Percentiles rank a stretch among this genome's conserved stretches.
Conservation (phyloP, 2,329 filamentous ascomycete genomes). For the Calonectria pseudoreteaudii region DNA sequence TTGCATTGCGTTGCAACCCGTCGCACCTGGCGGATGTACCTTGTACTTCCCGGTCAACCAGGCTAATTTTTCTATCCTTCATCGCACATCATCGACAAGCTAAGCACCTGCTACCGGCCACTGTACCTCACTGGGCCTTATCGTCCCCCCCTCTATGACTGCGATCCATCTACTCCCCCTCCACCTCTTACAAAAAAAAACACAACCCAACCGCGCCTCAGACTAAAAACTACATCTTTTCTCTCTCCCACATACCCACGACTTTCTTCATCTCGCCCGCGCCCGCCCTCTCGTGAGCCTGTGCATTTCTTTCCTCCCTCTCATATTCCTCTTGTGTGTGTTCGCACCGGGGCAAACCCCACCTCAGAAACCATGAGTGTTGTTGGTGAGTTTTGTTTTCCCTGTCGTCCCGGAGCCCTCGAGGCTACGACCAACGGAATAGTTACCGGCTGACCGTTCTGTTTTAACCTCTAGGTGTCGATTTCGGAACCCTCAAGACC, state of each 20-base stretch:
- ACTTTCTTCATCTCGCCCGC: constrained; percentile 21
- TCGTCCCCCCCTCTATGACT: constrained; percentile 15
- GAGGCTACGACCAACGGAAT: neutral
- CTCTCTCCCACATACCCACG: constrained; percentile 24
- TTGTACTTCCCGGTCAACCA: neutral
- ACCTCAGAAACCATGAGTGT: constrained; percentile 63
- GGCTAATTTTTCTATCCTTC: neutral
- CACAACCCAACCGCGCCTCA: constrained; percentile 20
- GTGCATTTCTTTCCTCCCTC: constrained; percentile 25
- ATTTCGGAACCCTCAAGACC: constrained; percentile 97
- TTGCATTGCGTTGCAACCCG: neutral
- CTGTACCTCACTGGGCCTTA: constrained; percentile 7
- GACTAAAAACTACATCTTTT: constrained; percentile 21
- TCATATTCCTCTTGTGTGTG: constrained; percentile 29
- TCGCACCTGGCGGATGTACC: neutral
- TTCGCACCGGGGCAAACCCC: constrained; percentile 40
- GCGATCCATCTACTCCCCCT: constrained; percentile 17
- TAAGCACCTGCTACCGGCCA: neutral
- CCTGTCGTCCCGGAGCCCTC: constrained; percentile 2
- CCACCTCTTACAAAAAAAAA: constrained; percentile 25
- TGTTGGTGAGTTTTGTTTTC: constrained; percentile 58
- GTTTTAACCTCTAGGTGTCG: constrained; percentile 72
- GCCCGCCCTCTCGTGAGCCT: constrained; percentile 36
- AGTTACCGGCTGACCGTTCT: constrained; percentile 32
- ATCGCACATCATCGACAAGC: neutral